phyloP scores from a whole-genome alignment of 225 moss, liverwort and hornwort genomes.

The Bryum argenteum region DNA sequence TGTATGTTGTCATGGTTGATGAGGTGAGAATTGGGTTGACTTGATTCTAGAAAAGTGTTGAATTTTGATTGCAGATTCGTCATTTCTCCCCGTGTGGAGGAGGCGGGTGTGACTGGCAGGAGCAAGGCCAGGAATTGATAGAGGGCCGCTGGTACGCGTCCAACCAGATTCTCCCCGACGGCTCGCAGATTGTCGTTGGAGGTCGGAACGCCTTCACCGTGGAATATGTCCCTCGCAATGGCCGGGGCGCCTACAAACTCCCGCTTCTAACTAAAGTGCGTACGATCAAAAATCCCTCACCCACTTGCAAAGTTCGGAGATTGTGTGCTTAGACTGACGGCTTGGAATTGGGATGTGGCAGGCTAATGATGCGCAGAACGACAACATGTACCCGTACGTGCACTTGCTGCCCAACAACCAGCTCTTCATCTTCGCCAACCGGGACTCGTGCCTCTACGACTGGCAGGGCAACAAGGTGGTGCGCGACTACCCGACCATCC shows the following conservation, averaged over 20 bases:
- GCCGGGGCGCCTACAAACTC: slow-evolving; percentile 47
- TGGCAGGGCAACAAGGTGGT: slow-evolving; percentile 43
- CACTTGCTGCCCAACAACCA: slow-evolving; percentile 59
- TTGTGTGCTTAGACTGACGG: not conserved
- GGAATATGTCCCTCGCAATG: slow-evolving; percentile 58
- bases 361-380: slow-evolving; percentile 46
- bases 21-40: not conserved
- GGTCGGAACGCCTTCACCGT: slow-evolving; percentile 48
- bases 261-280: slow-evolving; percentile 46
- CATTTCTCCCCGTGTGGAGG: slow-evolving; percentile 59
- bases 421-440: slow-evolving; percentile 61
- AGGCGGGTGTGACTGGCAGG: slow-evolving; percentile 74
- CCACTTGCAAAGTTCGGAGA: too few species aligned
- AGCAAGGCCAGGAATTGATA: slow-evolving; percentile 41
- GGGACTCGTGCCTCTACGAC: slow-evolving; percentile 52
- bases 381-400: slow-evolving; percentile 61
- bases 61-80: slow-evolving; percentile 28
- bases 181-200: slow-evolving; percentile 52
- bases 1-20: too few species aligned
- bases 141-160: slow-evolving; percentile 76
- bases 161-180: slow-evolving; percentile 66
- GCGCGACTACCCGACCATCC: slow-evolving; percentile 45
- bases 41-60: not conserved
- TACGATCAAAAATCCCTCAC: not conserved
- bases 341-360: slow-evolving; percentile 14